Evolutionary conservation across 805 yeast genomes (phyloP).

Genomic region (Sugiyamaella floridensis): DNA sequence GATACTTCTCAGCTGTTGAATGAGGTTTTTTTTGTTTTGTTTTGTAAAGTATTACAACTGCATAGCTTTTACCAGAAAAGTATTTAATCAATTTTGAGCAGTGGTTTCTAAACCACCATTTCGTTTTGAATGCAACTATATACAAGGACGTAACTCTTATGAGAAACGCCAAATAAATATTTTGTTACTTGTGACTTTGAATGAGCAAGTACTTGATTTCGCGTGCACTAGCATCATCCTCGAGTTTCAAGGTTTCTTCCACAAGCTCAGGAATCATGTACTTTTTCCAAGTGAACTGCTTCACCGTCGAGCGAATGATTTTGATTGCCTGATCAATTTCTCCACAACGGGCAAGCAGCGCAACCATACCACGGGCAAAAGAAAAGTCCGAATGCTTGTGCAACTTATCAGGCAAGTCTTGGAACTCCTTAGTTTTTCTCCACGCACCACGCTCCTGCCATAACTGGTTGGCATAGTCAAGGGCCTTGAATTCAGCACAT

Average conservation of each 20-base stretch:
- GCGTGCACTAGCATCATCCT: slow-evolving; percentile 32
- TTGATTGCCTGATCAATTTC: slow-evolving; percentile 63
- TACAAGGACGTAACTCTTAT: not conserved
- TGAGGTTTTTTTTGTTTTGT: not conserved
- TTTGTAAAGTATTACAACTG: not conserved
- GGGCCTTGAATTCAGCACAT: slow-evolving; percentile 49
- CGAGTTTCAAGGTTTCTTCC: slow-evolving; percentile 36
- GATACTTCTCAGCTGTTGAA: slow-evolving; percentile 21
- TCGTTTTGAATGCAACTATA: not conserved
- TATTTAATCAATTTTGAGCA: not conserved
- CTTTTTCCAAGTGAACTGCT: slow-evolving; percentile 63
- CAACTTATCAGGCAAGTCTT: slow-evolving; percentile 28
- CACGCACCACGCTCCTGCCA: slow-evolving; percentile 78
- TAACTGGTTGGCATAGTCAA: slow-evolving; percentile 52
- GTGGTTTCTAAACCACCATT: not conserved
- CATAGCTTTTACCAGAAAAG: not conserved
- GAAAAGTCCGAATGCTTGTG: slow-evolving; percentile 49
- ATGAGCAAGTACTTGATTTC: slow-evolving; percentile 2
- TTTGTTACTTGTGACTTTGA: not conserved
- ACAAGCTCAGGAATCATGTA: slow-evolving; percentile 31
- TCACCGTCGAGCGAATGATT: slow-evolving; percentile 58
- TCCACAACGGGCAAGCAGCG: slow-evolving; percentile 48
- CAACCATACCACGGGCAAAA: slow-evolving; percentile 69
- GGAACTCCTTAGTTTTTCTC: slow-evolving; percentile 52
- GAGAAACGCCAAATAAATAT: not conserved